A percentile compares a stretch with the other conserved stretches of the same genome.
Evolutionary conservation across 1,284 basidiomycete species (phyloP).

Genomic region (Microbotryum lychnidis-dioicae): DNA sequence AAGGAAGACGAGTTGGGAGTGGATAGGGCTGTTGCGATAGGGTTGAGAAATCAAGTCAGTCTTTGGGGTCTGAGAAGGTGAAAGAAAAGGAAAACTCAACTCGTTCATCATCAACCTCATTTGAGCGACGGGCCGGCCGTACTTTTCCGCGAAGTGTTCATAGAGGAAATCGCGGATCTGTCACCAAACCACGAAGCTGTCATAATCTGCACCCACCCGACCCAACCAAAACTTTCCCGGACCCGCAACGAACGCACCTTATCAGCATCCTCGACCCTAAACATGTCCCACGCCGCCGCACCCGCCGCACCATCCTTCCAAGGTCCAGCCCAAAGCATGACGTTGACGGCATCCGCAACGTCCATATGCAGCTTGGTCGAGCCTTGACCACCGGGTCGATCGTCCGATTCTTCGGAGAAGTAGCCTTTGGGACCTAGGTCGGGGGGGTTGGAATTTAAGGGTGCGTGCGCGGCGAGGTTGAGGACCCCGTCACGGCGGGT

Average conservation of each 20-base stretch:
- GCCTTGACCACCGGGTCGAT: conserved; percentile 59
- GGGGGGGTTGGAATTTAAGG: conserved; percentile 68
- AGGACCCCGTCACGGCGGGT: conserved; percentile 77
- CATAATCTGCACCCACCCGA: background rate
- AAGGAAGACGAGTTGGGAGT: conserved; percentile 79
- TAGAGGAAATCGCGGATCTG: conserved; percentile 63
- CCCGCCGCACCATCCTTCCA: conserved; percentile 60
- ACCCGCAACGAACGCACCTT: conserved; percentile 35
- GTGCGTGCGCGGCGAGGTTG: conserved; percentile 78
- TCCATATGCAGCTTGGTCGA: conserved; percentile 76
- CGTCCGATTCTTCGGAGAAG: conserved; percentile 43
- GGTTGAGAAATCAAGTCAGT: background rate
- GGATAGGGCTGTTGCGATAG: conserved; percentile 58
- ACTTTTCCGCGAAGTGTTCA: conserved; percentile 37
- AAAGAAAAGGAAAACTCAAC: conserved; percentile 9
- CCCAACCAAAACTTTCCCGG: conserved; percentile 6
- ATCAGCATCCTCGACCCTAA: conserved; percentile 70
- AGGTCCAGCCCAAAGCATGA: conserved; percentile 68
- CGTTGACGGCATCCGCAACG: conserved; percentile 59
- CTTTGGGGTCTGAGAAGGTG: background rate
- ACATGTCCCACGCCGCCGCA: conserved; percentile 87
- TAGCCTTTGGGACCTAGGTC: conserved; percentile 70
- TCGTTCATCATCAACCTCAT: conserved; percentile 17
- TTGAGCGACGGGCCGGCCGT: conserved; percentile 7
- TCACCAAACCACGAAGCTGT: background rate